These are phyloP conservation scores for Colletotrichum gloeosporioides DNA, from an alignment of 2,329 filamentous ascomycete species.

Conservation along the genomic window DNA sequence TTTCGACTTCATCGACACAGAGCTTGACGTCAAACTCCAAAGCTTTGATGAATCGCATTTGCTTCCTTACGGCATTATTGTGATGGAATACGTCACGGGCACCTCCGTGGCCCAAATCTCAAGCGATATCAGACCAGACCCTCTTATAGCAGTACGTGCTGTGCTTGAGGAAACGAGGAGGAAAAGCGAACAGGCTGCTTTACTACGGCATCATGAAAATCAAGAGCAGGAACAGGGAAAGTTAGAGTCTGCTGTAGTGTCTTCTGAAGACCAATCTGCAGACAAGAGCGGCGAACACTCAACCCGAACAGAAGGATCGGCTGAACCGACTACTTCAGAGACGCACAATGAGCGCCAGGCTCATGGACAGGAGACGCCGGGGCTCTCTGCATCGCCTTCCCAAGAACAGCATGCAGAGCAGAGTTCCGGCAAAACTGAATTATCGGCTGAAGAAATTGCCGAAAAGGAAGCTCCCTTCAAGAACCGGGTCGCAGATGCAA, in stretches of 20 bases:
- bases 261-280: neutral
- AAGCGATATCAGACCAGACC: neutral
- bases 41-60: fast-evolving
- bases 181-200: neutral
- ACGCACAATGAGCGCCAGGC: neutral
- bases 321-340: neutral
- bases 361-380: neutral
- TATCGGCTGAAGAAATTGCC: neutral
- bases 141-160: neutral
- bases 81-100: neutral
- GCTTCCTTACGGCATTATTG: neutral
- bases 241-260: fast-evolving
- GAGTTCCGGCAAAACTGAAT: neutral
- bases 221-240: neutral
- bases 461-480: neutral
- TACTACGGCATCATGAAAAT: fast-evolving
- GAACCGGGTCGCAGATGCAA: neutral
- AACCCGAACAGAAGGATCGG: fast-evolving
- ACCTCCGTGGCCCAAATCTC: neutral
- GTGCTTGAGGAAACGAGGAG: neutral
- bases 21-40: neutral
- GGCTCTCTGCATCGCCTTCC: neutral
- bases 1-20: neutral
- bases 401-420: neutral
- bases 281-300: neutral